Base-by-base conservation (phyloP, 129 eudicot genomes). In the Lonicera japonica region DNA sequence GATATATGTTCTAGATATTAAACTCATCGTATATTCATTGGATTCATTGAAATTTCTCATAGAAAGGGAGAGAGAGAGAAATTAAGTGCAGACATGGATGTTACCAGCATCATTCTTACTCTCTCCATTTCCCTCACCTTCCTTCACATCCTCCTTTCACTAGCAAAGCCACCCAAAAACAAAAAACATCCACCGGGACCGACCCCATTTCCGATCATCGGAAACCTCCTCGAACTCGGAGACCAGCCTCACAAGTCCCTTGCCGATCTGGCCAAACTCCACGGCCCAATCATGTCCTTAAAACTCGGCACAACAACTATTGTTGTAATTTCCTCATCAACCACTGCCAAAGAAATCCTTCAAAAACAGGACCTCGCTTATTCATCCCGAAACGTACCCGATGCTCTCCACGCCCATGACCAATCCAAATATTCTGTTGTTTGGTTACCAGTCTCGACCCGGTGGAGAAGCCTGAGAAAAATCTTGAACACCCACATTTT, bases 301-400 rank as follows among this genome's bases (percentile, higher is more conserved):
- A n/a, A n/a, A n/a, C n/a, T n/a, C n/a, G n/a, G n/a, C n/a, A 40
- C 10, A 40, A 40, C 46, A 0, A 40, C 46, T 12, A 40, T 12
- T 12, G 46, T 70, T 15, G 66, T 64, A 53, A 50, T 64, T 19
- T 56, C 77, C 15, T 65, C 60, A 14, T 20, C 75, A 1, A 45
- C 45, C 9, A 53, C 46, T 2, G 69, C 75, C 54, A 70, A 70
- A 63, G 75, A 70, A 54, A 43, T 62, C 46, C 63, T 70, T 56
- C 75, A 50, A 9, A 70, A 63, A 22, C 54, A 63, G 16, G 75
- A 70, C 43, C 63, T 54, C 8, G 25, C 64, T 14, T 54, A 53
- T 21, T 54, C 65, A 25, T 8, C 16, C 63, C 45, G 75, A 13
- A 4, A 19, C 5, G 1, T 53, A 25, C 58, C 45, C 17, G 60